A percentile compares a stretch with the other conserved stretches of the same genome.
phyloP scores from a whole-genome alignment of 2,329 filamentous ascomycete species.

The Sclerotiophoma versabilis region DNA sequence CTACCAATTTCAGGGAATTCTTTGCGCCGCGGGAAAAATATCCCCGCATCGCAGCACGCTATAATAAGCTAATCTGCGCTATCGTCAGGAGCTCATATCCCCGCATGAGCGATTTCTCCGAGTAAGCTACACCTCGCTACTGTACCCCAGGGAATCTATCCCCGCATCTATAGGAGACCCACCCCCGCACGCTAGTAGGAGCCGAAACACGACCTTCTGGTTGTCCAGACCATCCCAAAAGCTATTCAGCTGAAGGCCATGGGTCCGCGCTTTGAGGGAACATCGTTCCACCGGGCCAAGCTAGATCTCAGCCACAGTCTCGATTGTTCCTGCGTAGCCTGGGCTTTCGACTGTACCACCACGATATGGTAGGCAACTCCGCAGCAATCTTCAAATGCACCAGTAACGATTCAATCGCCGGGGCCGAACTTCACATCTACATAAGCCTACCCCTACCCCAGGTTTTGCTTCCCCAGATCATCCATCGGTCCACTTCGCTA shows the following conservation, averaged over 20 bases:
- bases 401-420: not conserved
- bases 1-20: not conserved
- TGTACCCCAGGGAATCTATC: not conserved
- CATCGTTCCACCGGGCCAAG: not conserved
- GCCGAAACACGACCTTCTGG: not conserved
- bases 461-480: constrained; percentile 7
- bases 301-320: not conserved
- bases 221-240: not conserved
- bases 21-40: not conserved
- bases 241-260: not conserved
- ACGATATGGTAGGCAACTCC: constrained; percentile 1
- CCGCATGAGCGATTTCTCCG: not conserved
- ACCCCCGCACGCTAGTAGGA: not conserved
- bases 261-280: not conserved
- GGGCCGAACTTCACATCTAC: not conserved
- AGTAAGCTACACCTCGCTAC: not conserved
- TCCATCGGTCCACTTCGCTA: not conserved
- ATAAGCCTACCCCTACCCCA: constrained; percentile 4
- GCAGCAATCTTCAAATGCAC: not conserved
- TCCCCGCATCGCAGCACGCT: not conserved
- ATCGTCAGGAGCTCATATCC: not conserved
- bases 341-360: not conserved
- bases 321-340: not conserved
- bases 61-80: not conserved
- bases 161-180: no score